Evolutionary conservation across 768 basidiomycete genomes (phyloP).

Genomic region (Calocybe gangraenosa): DNA sequence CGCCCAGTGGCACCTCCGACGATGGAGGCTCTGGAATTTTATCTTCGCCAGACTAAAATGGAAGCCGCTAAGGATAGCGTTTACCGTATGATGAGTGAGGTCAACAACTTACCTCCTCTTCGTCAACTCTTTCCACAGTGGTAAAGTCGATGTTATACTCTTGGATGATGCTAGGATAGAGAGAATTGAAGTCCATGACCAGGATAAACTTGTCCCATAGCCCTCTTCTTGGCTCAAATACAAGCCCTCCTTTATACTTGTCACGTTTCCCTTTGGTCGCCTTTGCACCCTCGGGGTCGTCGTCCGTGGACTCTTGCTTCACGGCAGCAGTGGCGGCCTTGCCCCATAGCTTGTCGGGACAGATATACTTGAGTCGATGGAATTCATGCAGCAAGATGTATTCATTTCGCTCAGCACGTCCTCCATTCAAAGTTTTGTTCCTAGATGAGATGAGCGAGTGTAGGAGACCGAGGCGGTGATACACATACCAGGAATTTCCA

Average conservation of each 20-base stretch:
- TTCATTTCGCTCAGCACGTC: slow-evolving; percentile 97
- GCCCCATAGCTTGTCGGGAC: slow-evolving; percentile 90
- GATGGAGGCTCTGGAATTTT: slow-evolving; percentile 87
- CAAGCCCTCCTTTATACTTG: slow-evolving; percentile 98
- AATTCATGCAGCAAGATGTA: slow-evolving; percentile 99
- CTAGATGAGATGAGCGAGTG: slow-evolving; percentile 33
- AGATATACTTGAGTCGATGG: slow-evolving; percentile 91
- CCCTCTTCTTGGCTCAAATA: slow-evolving; percentile 93
- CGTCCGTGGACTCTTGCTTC: slow-evolving; percentile 46
- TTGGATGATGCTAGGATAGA: slow-evolving; percentile 99
- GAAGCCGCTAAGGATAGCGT: no score
- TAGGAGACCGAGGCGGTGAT: background rate
- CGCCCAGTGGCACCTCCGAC: slow-evolving; percentile 69
- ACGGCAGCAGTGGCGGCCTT: slow-evolving; percentile 57
- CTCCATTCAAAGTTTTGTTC: slow-evolving; percentile 97
- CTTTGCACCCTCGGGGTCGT: slow-evolving; percentile 57
- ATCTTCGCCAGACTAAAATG: slow-evolving; percentile 80
- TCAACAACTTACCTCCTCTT: slow-evolving; percentile 42
- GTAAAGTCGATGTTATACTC: slow-evolving; percentile 99
- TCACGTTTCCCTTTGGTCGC: slow-evolving; percentile 70
- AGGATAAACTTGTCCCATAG: slow-evolving; percentile 96
- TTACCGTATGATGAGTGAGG: no score
- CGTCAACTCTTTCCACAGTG: slow-evolving; percentile 75
- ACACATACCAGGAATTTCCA: slow-evolving; percentile 88
- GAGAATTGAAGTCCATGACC: slow-evolving; percentile 99